phyloP scores from a whole-genome alignment of 1,284 basidiomycete genomes.

The Porodaedalea pini region DNA sequence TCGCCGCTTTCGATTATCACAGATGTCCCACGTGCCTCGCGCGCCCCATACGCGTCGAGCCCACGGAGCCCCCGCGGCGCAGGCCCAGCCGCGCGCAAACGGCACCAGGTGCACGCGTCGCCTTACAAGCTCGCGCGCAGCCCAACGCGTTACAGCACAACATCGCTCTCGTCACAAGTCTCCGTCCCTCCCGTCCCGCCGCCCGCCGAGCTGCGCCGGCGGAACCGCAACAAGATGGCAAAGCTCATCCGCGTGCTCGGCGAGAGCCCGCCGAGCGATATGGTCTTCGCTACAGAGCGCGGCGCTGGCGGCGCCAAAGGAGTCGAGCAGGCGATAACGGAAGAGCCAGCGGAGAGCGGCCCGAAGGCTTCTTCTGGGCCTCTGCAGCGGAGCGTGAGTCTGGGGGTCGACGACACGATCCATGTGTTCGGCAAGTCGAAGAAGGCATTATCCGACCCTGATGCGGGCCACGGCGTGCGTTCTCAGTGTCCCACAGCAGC shows the following conservation, averaged over 20 bases:
- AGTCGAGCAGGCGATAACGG: background rate
- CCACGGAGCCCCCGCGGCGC: background rate
- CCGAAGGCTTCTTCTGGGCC: background rate
- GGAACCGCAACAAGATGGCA: constrained; percentile 20
- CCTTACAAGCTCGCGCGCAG: constrained; percentile 15
- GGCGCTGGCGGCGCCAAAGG: background rate
- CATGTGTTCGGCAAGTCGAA: background rate
- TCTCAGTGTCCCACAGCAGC: background rate
- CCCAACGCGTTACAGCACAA: constrained; percentile 13
- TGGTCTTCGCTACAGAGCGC: constrained; percentile 12
- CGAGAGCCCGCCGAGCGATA: constrained; percentile 12
- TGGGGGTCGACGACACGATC: background rate
- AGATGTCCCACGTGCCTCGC: background rate
- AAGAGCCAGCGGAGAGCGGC: background rate
- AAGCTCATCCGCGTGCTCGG: constrained; percentile 20
- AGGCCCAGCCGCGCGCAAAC: background rate
- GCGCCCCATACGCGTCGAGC: background rate
- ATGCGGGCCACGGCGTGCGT: constrained; percentile 8
- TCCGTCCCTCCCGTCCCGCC: constrained; percentile 16
- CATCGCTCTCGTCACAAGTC: constrained; percentile 14
- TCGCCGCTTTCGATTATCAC: constrained; percentile 8
- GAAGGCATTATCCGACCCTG: constrained; percentile 13
- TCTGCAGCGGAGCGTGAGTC: background rate
- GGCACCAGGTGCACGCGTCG: constrained; percentile 10
- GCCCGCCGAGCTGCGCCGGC: constrained; percentile 9